phyloP scores from a whole-genome alignment of 306 rosid species.

The Prunus dulcis region DNA sequence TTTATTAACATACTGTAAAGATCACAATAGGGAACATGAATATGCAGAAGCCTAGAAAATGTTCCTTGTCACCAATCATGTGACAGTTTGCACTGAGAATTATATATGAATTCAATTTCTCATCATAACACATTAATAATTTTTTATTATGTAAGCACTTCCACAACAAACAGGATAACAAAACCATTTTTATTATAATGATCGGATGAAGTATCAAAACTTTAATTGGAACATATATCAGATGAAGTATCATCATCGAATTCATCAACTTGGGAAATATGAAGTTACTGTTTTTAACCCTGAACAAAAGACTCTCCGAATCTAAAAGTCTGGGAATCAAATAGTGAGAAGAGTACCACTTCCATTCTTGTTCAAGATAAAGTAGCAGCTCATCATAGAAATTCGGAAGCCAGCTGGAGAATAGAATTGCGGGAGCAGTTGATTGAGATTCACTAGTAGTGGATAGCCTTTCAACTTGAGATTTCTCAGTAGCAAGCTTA shows the following conservation, averaged over 20 bases:
- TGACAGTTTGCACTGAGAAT: background rate
- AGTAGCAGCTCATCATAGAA: conserved; percentile 94
- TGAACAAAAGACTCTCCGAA: background rate
- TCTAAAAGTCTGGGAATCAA: conserved; percentile 16
- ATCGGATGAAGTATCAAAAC: background rate
- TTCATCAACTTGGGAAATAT: background rate
- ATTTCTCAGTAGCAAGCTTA: conserved; percentile 58
- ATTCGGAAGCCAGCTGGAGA: conserved; percentile 83
- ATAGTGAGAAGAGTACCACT: conserved; percentile 57
- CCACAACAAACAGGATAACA: background rate
- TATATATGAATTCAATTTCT: background rate
- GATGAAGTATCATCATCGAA: too few species aligned
- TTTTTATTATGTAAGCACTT: background rate
- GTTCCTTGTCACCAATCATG: background rate
- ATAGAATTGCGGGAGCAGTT: conserved; percentile 48
- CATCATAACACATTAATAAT: background rate
- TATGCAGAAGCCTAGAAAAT: background rate
- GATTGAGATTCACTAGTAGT: conserved; percentile 48
- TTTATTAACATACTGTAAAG: background rate
- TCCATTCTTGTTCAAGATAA: conserved; percentile 99
- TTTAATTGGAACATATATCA: background rate
- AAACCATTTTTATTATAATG: background rate
- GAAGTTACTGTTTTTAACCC: background rate
- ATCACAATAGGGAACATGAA: background rate
- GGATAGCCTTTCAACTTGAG: conserved; percentile 52